phyloP scores from a whole-genome alignment of 192 early-diverging fungal genomes.

The Martensiomyces pterosporus region DNA sequence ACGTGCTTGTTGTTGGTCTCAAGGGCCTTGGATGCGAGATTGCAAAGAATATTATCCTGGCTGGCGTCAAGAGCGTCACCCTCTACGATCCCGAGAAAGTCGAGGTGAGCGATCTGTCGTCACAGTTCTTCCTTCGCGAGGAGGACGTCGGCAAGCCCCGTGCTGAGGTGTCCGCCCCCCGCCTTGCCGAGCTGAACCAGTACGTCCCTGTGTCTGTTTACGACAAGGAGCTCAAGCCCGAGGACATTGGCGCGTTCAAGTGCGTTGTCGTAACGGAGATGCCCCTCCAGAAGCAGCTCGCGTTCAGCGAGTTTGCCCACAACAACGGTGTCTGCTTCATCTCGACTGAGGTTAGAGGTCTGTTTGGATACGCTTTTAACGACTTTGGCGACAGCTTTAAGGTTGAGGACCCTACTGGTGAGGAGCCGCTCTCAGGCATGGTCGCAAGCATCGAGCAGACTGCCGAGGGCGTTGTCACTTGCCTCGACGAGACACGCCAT shows the following conservation, averaged over 20 bases:
- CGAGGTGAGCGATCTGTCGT: conserved; percentile 77
- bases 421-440: conserved; percentile 90
- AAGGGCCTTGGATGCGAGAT: conserved; percentile 98
- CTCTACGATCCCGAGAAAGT: conserved; percentile 81
- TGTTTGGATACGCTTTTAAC: conserved; percentile 91
- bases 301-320: conserved; percentile 81
- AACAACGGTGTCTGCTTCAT: conserved; percentile 75
- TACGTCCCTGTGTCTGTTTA: conserved; percentile 92
- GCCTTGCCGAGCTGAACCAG: conserved; percentile 91
- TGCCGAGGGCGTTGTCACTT: conserved; percentile 84
- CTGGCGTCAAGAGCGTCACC: conserved; percentile 98
- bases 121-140: conserved; percentile 82
- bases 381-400: conserved; percentile 92
- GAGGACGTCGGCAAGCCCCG: conserved; percentile 86
- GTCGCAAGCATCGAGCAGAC: conserved; percentile 75
- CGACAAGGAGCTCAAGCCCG: conserved; percentile 71
- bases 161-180: conserved; percentile 67
- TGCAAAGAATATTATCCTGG: conserved; percentile 97
- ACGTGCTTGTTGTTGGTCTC: conserved; percentile 93
- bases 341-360: conserved; percentile 80
- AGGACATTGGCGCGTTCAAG: conserved; percentile 57
- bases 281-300: conserved; percentile 70
- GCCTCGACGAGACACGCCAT: conserved; percentile 94
- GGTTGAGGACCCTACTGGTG: conserved; percentile 86
- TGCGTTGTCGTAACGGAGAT: conserved; percentile 87